Conservation (phyloP, 2,329 filamentous ascomycete genomes). For the Lojkania enalia region DNA sequence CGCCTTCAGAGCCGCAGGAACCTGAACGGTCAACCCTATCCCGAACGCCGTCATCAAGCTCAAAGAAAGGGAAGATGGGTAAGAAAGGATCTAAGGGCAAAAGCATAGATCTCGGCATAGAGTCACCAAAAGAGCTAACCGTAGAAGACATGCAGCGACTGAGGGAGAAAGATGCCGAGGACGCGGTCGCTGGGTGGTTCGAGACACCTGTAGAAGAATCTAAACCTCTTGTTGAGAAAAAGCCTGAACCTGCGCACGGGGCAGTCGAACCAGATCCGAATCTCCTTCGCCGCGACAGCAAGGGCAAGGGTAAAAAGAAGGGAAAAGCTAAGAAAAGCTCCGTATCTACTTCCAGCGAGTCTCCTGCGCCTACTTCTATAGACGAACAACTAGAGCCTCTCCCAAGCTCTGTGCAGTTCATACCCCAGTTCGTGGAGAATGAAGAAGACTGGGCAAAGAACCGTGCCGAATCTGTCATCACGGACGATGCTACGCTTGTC, state of each 20-base stretch:
- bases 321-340: constrained; percentile 22
- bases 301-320: constrained; percentile 32
- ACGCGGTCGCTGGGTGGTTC: constrained; percentile 33
- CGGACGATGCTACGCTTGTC: constrained; percentile 38
- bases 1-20: constrained; percentile 9
- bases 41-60: constrained; percentile 16
- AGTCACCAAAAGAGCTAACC: constrained; percentile 18
- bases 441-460: constrained; percentile 37
- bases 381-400: constrained; percentile 14
- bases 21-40: constrained; percentile 13
- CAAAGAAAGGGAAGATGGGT: constrained; percentile 39
- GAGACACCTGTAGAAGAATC: constrained; percentile 12
- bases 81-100: constrained; percentile 37
- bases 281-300: constrained; percentile 21
- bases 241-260: constrained; percentile 11
- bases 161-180: constrained; percentile 28
- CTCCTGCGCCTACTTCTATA: constrained; percentile 15
- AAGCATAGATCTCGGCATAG: constrained; percentile 19
- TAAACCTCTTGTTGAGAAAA: constrained; percentile 13
- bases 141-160: constrained; percentile 25
- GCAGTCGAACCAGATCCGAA: constrained; percentile 19
- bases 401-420: constrained; percentile 17
- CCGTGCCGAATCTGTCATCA: constrained; percentile 26
- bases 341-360: constrained; percentile 15
- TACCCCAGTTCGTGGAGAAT: constrained; percentile 34